Conservation (phyloP, 768 basidiomycete species). For the Pleurotus platypus region DNA sequence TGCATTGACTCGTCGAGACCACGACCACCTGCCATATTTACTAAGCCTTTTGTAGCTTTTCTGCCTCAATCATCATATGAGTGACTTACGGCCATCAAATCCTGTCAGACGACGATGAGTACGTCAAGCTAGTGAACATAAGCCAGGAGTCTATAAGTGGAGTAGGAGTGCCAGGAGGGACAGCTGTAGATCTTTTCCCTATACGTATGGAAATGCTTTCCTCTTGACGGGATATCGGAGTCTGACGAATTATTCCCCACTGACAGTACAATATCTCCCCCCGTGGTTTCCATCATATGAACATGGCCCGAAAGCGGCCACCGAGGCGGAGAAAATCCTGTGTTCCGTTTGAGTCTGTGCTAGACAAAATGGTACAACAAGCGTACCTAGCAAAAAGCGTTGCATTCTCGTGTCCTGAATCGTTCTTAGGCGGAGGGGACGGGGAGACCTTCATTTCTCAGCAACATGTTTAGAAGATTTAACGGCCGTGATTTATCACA, state of each 20-base stretch:
- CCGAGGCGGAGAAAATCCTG: slow-evolving; percentile 16
- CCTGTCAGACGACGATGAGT: slow-evolving; percentile 28
- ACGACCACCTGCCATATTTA: not conserved
- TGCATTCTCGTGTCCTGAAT: not conserved
- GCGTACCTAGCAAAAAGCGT: not conserved
- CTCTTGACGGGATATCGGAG: not conserved
- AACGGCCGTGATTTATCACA: slow-evolving; percentile 12
- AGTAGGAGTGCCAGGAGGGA: slow-evolving; percentile 12
- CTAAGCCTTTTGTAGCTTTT: slow-evolving; percentile 8
- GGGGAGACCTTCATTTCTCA: slow-evolving; percentile 19
- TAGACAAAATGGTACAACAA: slow-evolving; percentile 26
- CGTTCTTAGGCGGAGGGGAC: slow-evolving; percentile 16
- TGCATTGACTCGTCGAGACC: slow-evolving; percentile 31
- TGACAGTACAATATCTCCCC: slow-evolving; percentile 23
- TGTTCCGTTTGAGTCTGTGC: slow-evolving; percentile 25
- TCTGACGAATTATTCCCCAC: slow-evolving; percentile 5
- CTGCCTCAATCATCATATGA: slow-evolving; percentile 15
- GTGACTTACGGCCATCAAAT: slow-evolving; percentile 30
- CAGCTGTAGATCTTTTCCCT: slow-evolving; percentile 21
- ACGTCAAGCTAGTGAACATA: slow-evolving; percentile 30
- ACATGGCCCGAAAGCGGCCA: slow-evolving; percentile 16
- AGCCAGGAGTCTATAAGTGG: slow-evolving; percentile 20
- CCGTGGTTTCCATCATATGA: slow-evolving; percentile 28
- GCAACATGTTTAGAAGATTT: slow-evolving; percentile 13
- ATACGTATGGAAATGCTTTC: slow-evolving; percentile 14